Conservation (phyloP, 2,329 filamentous ascomycete genomes). For the Botryotinia calthae region DNA sequence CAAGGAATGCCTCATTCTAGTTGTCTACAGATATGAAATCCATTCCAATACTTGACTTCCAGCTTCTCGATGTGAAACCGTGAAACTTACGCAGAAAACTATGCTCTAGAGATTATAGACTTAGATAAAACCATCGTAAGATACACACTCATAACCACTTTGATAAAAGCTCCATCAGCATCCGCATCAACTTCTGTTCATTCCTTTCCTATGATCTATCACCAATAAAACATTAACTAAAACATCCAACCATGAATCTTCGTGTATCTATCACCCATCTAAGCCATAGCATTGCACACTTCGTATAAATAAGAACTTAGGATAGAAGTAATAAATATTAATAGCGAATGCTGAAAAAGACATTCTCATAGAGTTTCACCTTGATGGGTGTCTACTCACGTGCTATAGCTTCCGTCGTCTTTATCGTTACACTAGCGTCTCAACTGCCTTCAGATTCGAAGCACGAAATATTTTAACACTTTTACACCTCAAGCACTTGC, state of each 20-base stretch:
- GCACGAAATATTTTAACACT: not conserved
- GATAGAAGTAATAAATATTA: not conserved
- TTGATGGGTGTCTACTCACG: not conserved
- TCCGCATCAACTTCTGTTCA: fast-evolving
- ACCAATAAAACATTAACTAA: not conserved
- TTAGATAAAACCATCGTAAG: fast-evolving
- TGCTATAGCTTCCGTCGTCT: not conserved
- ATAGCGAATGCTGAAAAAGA: not conserved
- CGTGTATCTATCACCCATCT: fast-evolving
- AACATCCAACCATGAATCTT: fast-evolving
- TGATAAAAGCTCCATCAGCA: fast-evolving
- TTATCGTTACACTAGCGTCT: fast-evolving
- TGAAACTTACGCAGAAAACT: fast-evolving
- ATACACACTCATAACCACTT: fast-evolving
- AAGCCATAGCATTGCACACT: not conserved
- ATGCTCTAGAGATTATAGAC: not conserved
- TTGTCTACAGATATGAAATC: not conserved
- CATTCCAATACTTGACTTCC: not conserved
- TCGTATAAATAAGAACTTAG: too few relatives aligned
- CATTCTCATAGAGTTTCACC: fast-evolving
- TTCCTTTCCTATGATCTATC: not conserved
- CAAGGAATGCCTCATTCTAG: fast-evolving
- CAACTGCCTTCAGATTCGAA: not conserved
- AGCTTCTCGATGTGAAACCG: not conserved
- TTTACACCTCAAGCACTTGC: not conserved